Base-by-base conservation (phyloP, 129 eudicot genomes). In the Flaveria linearis region DNA sequence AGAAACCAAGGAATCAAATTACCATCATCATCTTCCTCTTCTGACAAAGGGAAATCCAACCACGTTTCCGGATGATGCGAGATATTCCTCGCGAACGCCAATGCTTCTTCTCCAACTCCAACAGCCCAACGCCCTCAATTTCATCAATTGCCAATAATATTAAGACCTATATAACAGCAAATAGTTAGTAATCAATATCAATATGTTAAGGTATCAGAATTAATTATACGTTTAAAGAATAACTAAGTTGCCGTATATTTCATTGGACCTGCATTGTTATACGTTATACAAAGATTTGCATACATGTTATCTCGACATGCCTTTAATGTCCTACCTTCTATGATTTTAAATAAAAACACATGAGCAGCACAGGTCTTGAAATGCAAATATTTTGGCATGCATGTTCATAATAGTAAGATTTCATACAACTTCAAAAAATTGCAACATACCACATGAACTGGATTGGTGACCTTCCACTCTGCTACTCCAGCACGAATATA, bases 41-140 rank as follows among this genome's bases (percentile, higher is more conserved):
- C 98, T 1, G 87, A 81, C 46, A 92, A 61, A 11, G 96, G 96
- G 77, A 92, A 92, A 83, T 92, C 94, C 83, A 92, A 62, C 98
- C 98, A 92, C 0, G 98, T 92, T 81, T 92, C 98, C 0, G 98
- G 96, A 86, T 92, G 98, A 86, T 88, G n/a, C n/a, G n/a, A n/a
- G n/a, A n/a, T n/a, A n/a, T n/a, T n/a, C n/a, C n/a, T n/a, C n/a
- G n/a, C n/a, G n/a, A n/a, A n/a, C n/a, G n/a, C n/a, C n/a, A n/a
- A n/a, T n/a, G n/a, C n/a, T n/a, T n/a, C n/a, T n/a, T n/a, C n/a
- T n/a, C n/a, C n/a, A n/a, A n/a, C n/a, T n/a, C n/a, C n/a, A n/a
- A n/a, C n/a, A n/a, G n/a, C n/a, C n/a, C n/a, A n/a, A n/a, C n/a
- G n/a, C n/a, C n/a, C n/a, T n/a, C n/a, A n/a, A n/a, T n/a, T n/a